phyloP scores from a whole-genome alignment of 352 stramenopile species.

The Phytophthora multivora region DNA sequence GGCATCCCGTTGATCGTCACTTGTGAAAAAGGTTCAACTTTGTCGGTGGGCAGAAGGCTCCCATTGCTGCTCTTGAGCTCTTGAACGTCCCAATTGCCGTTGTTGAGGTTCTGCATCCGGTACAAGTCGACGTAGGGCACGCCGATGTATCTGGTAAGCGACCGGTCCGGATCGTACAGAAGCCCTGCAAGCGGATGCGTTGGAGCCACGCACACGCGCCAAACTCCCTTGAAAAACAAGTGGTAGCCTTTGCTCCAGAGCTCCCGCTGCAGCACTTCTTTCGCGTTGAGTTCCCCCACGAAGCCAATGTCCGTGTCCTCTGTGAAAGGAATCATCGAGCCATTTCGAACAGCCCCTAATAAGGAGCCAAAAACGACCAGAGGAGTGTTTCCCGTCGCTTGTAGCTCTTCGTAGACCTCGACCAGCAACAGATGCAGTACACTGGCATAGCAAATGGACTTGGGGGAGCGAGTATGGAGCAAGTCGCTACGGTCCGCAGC shows the following conservation, averaged over 20 bases:
- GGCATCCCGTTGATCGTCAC: slow-evolving; percentile 39
- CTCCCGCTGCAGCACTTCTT: slow-evolving; percentile 9
- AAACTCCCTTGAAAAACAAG: slow-evolving; percentile 44
- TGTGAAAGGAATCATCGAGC: slow-evolving; percentile 55
- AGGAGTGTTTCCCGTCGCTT: slow-evolving; percentile 27
- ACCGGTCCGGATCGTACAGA: slow-evolving; percentile 34
- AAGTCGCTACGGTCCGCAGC: slow-evolving; percentile 49
- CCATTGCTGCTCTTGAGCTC: slow-evolving; percentile 22
- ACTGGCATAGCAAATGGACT: slow-evolving; percentile 52
- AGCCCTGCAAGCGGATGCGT: slow-evolving; percentile 41
- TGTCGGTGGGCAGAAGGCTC: slow-evolving; percentile 9
- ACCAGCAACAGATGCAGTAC: slow-evolving; percentile 60
- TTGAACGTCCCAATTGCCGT: slow-evolving; percentile 25
- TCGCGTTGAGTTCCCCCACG: slow-evolving; percentile 15
- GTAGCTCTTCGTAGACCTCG: slow-evolving; percentile 55
- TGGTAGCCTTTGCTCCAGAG: slow-evolving; percentile 54
- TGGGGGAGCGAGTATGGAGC: slow-evolving; percentile 23
- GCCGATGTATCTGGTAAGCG: slow-evolving; percentile 6
- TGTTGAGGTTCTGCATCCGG: slow-evolving; percentile 15
- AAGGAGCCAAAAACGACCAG: slow-evolving; percentile 50
- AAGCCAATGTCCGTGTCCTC: slow-evolving; percentile 59
- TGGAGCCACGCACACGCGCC: slow-evolving; percentile 46
- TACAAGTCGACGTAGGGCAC: slow-evolving; percentile 53
- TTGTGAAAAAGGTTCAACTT: slow-evolving; percentile 28
- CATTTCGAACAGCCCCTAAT: slow-evolving; percentile 54